phyloP scores from a whole-genome alignment of 2,329 filamentous ascomycete genomes.

The Neophaeococcomyces aloes region DNA sequence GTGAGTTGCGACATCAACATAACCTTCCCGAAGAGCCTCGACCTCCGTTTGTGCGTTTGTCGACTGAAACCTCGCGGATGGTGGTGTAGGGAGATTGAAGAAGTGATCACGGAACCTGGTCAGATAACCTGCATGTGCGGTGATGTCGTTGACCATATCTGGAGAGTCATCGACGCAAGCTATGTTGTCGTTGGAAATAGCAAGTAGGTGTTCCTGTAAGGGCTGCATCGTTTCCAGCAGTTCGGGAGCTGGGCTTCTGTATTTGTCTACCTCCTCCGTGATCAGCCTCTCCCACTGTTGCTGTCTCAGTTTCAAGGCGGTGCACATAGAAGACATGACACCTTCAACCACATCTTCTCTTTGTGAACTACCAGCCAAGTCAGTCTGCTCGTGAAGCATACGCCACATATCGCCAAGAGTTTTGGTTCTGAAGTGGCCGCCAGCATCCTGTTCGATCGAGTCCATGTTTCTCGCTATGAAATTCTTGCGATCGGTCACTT shows the following conservation, averaged over 20 bases:
- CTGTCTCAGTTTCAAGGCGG: conserved; percentile 72
- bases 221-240: conserved; percentile 60
- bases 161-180: conserved; percentile 85
- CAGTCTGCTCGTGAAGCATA: conserved; percentile 88
- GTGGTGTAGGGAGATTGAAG: conserved; percentile 64
- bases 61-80: conserved; percentile 55
- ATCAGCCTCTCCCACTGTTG: conserved; percentile 78
- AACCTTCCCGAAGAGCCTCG: conserved; percentile 69
- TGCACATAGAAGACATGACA: conserved; percentile 91
- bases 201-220: conserved; percentile 81
- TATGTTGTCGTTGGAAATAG: conserved; percentile 96
- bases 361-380: conserved; percentile 72
- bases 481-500: conserved; percentile 66
- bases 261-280: conserved; percentile 70
- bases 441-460: conserved; percentile 75
- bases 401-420: conserved; percentile 93
- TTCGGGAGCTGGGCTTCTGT: conserved; percentile 44
- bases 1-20: conserved; percentile 89
- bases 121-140: conserved; percentile 66
- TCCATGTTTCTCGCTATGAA: conserved; percentile 69
- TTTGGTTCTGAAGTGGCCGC: conserved; percentile 83
- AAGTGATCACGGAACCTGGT: conserved; percentile 77
- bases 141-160: conserved; percentile 62
- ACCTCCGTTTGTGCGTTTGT: conserved; percentile 63
- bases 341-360: conserved; percentile 87